Evolutionary conservation across 208 protist genomes (phyloP), one percentile per base, ranked within the genome.

Genomic region (Leptomonas pyrrhocoris): DNA sequence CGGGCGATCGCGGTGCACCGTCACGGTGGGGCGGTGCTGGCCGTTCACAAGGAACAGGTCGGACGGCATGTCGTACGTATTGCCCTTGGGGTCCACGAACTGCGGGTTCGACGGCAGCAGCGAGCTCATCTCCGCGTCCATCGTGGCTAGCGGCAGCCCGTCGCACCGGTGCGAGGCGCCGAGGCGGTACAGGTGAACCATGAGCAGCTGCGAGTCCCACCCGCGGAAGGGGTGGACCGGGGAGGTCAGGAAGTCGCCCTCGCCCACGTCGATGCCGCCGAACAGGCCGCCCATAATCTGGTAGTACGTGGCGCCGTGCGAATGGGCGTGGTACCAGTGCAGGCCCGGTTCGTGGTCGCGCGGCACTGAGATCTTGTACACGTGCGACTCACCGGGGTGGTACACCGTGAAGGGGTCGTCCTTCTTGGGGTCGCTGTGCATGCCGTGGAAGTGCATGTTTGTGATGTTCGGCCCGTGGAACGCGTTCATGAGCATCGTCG

Each of bases 21-120:
- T 59, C 43, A 97, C 80, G 13, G 64, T 84, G 19, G 90, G 89
- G 30, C 77, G 77, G 59, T 94, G 88, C 77, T 95, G 87, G 19
- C 84, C 93, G 73, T 96, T 96, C 4, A 97, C 90, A n/a, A 97
- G 71, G 73, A 91, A 91, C 27, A 95, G 80, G 55, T 94, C 86
- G 13, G 75, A 55, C 23, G 82, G 81, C 50, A 91, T 55, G 19
- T 68, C 13, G 40, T 81, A 58, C 53, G 79, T 73, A 15, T 70
- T 62, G 27, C 82, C 81, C 18, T 76, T 58, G 23, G 42, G 40
- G 55, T 89, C 80, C 15, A 80, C 60, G 58, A 94, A 83, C 18
- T 61, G 53, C 43, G 86, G 81, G 50, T 84, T 73, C 31, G 78
- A 89, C 25, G 72, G 81, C 46, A 93, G 67, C 36, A 77, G 78